Evolutionary conservation across 108 stramenopile species (phyloP), one percentile per base, ranked within the genome.

Genomic region (Discostella stelligeroides): DNA sequence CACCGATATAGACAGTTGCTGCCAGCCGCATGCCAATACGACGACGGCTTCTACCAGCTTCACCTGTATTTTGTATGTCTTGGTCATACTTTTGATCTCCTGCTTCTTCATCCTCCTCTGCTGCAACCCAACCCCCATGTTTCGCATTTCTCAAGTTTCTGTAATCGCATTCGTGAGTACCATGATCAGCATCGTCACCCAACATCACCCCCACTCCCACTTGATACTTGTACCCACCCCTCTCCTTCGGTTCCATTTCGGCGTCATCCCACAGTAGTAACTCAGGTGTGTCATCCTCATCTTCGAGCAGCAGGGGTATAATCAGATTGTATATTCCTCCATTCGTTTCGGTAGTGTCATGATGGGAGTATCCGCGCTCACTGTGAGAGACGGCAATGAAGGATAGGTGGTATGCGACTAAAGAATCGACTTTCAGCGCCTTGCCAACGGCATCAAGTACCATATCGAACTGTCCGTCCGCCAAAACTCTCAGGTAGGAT

Each of bases 1-100:
- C 85, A 6, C 82, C 86, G 57, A 87, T 76, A 23, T 85, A 86
- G 10, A 87, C 47, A 10, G 85, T 86, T 13, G 85, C 86, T 8
- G 73, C 81, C 70, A 87, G 18, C 60, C 85, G 66, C 83, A 87
- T 87, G 0, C 69, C 75, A 21, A 20, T 60, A 0, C 39, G 63
- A 13, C 38, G 13, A 13, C 50, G 13, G n/a, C 25, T 10, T 12
- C 24, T 14, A 15, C 42, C 29, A 0, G 24, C 37, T 15, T 27
- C 53, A 4, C 24, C 48, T 23, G 23, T 21, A n/a, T 25, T 42
- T 25, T 55, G 18, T 40, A n/a, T 28, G n/a, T n/a, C n/a, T n/a
- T n/a, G n/a, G n/a, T n/a, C n/a, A n/a, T n/a, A n/a, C n/a, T n/a
- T n/a, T n/a, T n/a, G n/a, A n/a, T n/a, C n/a, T n/a, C n/a, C n/a